Conservation (phyloP, 1,284 basidiomycete species). For the Apiotrichum gamsii region DNA sequence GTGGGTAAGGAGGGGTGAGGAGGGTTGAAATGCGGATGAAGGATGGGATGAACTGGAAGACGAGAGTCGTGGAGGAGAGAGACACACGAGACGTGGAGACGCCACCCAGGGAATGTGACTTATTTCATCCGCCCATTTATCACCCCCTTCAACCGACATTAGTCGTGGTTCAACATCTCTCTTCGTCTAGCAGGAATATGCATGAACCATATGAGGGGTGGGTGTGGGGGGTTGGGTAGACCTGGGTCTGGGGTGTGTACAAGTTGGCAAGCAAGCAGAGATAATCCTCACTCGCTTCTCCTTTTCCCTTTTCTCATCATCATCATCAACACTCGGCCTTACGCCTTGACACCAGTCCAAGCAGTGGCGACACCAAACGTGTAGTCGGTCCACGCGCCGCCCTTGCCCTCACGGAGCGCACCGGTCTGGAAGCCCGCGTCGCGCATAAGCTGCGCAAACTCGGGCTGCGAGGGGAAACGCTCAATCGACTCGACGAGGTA, state of each 20-base stretch:
- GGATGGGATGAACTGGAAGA: too few relatives aligned
- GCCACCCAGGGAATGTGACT: too few relatives aligned
- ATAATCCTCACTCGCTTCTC: too few relatives aligned
- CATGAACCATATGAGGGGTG: neutral
- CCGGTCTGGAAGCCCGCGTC: slow-evolving; percentile 79
- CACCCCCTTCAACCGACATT: too few relatives aligned
- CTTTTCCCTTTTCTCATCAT: too few relatives aligned
- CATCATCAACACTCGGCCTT: too few relatives aligned
- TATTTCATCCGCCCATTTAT: neutral
- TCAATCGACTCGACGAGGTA: slow-evolving; percentile 98
- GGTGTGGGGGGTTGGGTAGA: neutral
- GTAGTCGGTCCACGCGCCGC: slow-evolving; percentile 79
- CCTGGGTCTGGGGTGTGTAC: too few relatives aligned
- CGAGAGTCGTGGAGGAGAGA: too few relatives aligned
- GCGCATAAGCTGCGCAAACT: slow-evolving; percentile 73
- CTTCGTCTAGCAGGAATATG: too few relatives aligned
- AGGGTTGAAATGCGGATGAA: neutral
- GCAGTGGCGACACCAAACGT: slow-evolving; percentile 81
- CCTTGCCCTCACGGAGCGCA: slow-evolving; percentile 61
- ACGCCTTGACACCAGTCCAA: slow-evolving; percentile 71
- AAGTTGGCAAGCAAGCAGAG: slow-evolving; percentile 6
- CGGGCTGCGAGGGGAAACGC: slow-evolving; percentile 80
- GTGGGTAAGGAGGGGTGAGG: neutral
- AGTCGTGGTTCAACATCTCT: too few relatives aligned
- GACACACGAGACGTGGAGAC: too few relatives aligned